phyloP scores from a whole-genome alignment of 495 filamentous ascomycete species.

The Amphirosellinia nigrospora region DNA sequence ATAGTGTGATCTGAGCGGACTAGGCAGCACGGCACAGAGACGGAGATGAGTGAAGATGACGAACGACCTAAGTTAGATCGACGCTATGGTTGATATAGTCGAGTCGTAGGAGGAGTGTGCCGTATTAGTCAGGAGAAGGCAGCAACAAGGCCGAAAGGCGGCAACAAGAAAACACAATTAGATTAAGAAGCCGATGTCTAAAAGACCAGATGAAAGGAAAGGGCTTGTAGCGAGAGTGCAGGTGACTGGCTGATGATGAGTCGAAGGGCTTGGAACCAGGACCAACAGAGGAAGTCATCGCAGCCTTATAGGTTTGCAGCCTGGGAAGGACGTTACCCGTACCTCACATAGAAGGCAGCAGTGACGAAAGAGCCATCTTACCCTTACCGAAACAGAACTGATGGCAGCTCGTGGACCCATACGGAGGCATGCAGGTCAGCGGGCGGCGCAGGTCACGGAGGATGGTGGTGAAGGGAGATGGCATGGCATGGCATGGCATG shows the following conservation, averaged over 20 bases:
- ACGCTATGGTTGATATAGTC: slow-evolving; percentile 27
- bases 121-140: slow-evolving; percentile 26
- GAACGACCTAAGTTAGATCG: slow-evolving; percentile 20
- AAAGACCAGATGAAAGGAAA: slow-evolving; percentile 36
- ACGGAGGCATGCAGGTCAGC: slow-evolving; percentile 39
- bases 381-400: slow-evolving; percentile 28
- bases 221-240: slow-evolving; percentile 37
- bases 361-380: slow-evolving; percentile 34
- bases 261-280: slow-evolving; percentile 39
- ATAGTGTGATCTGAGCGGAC: slow-evolving; percentile 25
- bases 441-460: slow-evolving; percentile 38
- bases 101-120: not conserved
- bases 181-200: slow-evolving; percentile 36
- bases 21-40: slow-evolving; percentile 24
- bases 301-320: slow-evolving; percentile 48
- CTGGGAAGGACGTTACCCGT: slow-evolving; percentile 35
- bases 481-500: too few relatives aligned
- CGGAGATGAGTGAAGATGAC: not conserved
- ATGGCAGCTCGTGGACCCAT: slow-evolving; percentile 32
- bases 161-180: slow-evolving; percentile 31
- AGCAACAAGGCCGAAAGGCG: slow-evolving; percentile 23
- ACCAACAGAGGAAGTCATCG: slow-evolving; percentile 41
- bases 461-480: slow-evolving; percentile 3
- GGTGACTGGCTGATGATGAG: slow-evolving; percentile 44
- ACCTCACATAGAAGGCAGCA: slow-evolving; percentile 35